Evolutionary conservation across 1,284 basidiomycete genomes (phyloP).

Genomic region (Schizophyllum amplum): DNA sequence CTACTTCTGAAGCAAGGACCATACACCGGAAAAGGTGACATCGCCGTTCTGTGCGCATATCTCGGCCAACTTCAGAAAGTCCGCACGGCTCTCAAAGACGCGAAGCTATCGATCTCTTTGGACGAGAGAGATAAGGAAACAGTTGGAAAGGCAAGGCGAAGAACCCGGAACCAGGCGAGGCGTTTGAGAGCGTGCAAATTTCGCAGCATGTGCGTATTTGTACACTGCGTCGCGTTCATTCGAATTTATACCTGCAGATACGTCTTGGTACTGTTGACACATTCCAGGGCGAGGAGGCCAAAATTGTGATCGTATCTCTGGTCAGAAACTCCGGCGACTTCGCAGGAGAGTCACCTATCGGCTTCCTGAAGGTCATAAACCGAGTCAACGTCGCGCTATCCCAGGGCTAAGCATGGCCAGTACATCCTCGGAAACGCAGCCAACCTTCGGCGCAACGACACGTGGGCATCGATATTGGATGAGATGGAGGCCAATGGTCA

Average conservation of each 20-base stretch:
- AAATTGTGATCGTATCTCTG: conserved; percentile 77
- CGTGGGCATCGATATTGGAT: conserved; percentile 52
- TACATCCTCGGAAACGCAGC: conserved; percentile 63
- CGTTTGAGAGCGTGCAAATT: conserved; percentile 39
- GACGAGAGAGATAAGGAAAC: conserved; percentile 62
- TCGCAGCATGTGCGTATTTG: conserved; percentile 33
- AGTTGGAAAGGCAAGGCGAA: conserved; percentile 25
- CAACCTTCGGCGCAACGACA: conserved; percentile 37
- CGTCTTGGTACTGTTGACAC: conserved; percentile 67
- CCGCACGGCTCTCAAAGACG: conserved; percentile 30
- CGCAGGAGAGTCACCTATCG: background rate
- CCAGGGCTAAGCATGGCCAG: conserved; percentile 61
- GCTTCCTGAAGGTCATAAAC: conserved; percentile 13
- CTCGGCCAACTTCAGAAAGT: conserved; percentile 48
- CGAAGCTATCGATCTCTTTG: conserved; percentile 40
- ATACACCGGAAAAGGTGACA: conserved; percentile 55
- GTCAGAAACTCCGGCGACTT: conserved; percentile 53
- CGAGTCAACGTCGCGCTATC: conserved; percentile 54
- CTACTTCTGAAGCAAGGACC: conserved; percentile 54
- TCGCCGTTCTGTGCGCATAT: conserved; percentile 70
- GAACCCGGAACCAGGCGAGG: conserved; percentile 8
- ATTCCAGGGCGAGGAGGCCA: conserved; percentile 87
- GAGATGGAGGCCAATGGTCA: conserved; percentile 38
- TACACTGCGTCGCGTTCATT: background rate
- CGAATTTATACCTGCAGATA: conserved; percentile 31